Conservation (phyloP, 2,329 filamentous ascomycete genomes). For the Bipolaris bicolor region DNA sequence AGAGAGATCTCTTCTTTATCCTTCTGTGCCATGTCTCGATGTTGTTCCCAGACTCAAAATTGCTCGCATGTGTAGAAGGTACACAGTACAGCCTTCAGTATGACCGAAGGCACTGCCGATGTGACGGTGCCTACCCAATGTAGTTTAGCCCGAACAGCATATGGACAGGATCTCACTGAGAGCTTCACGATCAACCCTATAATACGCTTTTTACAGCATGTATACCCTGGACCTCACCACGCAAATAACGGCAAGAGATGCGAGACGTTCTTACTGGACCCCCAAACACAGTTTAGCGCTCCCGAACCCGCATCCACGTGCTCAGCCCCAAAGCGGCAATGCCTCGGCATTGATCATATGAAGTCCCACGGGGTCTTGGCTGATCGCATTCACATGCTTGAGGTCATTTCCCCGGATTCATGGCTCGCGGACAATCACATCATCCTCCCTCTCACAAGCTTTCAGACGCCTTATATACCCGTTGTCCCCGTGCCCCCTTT, state of each 20-base stretch:
- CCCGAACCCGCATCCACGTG: constrained; percentile 21
- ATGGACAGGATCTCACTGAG: too few relatives aligned
- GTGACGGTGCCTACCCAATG: too few relatives aligned
- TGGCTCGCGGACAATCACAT: constrained; percentile 7
- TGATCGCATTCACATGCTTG: constrained; percentile 28
- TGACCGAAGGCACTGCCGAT: too few relatives aligned
- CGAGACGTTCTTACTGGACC: not conserved
- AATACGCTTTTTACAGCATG: not conserved
- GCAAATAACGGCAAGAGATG: constrained; percentile 12
- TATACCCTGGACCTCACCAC: not conserved
- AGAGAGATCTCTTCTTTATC: not conserved
- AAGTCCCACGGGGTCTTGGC: constrained; percentile 17
- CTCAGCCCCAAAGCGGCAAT: constrained; percentile 13
- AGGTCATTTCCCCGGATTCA: constrained; percentile 22
- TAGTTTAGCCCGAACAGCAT: too few relatives aligned
- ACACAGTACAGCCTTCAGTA: too few relatives aligned
- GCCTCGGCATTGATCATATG: constrained; percentile 22
- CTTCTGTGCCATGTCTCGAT: not conserved
- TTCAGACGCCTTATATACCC: constrained; percentile 27
- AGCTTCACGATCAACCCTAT: too few relatives aligned
- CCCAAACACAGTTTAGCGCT: not conserved
- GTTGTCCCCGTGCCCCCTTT: not conserved
- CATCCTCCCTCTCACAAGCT: constrained; percentile 33
- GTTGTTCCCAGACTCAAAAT: not conserved
- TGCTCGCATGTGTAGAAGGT: too few relatives aligned